Base-by-base conservation (phyloP, 805 yeast genomes). In the Lachancea kluyveri region DNA sequence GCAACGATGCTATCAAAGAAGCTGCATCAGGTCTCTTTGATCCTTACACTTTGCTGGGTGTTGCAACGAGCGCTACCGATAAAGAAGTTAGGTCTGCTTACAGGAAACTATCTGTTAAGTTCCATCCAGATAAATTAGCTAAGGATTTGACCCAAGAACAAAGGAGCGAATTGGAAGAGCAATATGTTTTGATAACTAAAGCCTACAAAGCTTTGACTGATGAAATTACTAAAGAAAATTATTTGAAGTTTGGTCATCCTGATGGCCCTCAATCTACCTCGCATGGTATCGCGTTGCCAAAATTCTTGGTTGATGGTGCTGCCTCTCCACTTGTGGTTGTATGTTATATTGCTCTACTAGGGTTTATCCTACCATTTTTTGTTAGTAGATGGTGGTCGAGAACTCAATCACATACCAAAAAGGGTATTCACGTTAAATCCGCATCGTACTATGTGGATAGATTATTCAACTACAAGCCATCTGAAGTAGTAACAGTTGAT, bases 151-250 rank as follows among this genome's bases (percentile, higher is more conserved):
- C 77, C 13, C 76, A 70, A 17, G 72, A 65, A 23, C 84, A 67
- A 42, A 70, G 66, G 43, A 58, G 60, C 24, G 70, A 62, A 16
- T 64, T 82, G 58, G 96, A 90, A 59, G 76, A 79, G 34, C 72
- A 72, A 24, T 92, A 74, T 57, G 90, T 88, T 22, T 68, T 74
- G 45, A 82, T 92, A 48, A 79, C 84, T 37, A 83, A 84, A 59
- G 99, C 99, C 16, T 87, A 94, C 62, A 83, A 87, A 59, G 85
- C 98, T 0, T 71, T 92, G 42, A 94, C 98, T 9, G 97, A 92
- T 59, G 96, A 85, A 45, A 70, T 67, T 8, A 77, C 84, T 3
- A 81, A 76, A 48, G 84, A 83, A 46, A 92, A 92, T 55, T 87
- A 73, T 57, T 64, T 79, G 48, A 78, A 74, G 46, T 92, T 80